Evolutionary conservation across 805 yeast genomes (phyloP), one percentile per base, ranked within the genome.

Genomic region (Clavispora carvajalis): DNA sequence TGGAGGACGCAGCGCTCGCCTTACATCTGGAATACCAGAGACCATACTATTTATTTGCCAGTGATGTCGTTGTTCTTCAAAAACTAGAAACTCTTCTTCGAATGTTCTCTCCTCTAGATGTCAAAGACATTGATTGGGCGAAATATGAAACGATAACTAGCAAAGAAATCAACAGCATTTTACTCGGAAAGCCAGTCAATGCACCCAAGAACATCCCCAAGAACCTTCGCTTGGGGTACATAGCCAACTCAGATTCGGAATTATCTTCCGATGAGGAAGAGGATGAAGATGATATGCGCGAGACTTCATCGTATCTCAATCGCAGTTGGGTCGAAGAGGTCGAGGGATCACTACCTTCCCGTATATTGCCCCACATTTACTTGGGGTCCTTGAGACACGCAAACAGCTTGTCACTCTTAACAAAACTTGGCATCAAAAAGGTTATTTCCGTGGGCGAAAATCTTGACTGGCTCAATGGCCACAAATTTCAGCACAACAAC

Each of bases 321-420:
- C 34, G 28, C 7, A 57, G 53, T 34, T 69, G 74, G 73, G 67
- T 67, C 8, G 62, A 58, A 26, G 70, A 59, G 45, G 72, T 54
- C 25, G 73, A 59, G 53, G 89, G 97, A 18, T 71, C 95, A 2
- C 57, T 91, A 18, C 98, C 98, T 1, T 88, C 96, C 0, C 67
- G 85, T 38, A 82, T 91, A 4, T 62, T 90, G 39, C 85, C 91
- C 1, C 90, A 90, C 59, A 60, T 91, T 45, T 91, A 89, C 54
- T 67, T 91, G 39, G 98, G 98, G 1, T 82, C 93, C 3, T 65
- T 89, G 40, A 75, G 64, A 35, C 96, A 91, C 63, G 97, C 97
- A 4, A 80, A 79, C 41, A 77, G 80, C 48, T 71, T 82, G 5
- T 75, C 78, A 2, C 60, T 91, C 48, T 65, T 91, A 40, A 60